Evolutionary conservation across 2,329 filamentous ascomycete species (phyloP).

Genomic region (Sclerotinia sclerotiorum): DNA sequence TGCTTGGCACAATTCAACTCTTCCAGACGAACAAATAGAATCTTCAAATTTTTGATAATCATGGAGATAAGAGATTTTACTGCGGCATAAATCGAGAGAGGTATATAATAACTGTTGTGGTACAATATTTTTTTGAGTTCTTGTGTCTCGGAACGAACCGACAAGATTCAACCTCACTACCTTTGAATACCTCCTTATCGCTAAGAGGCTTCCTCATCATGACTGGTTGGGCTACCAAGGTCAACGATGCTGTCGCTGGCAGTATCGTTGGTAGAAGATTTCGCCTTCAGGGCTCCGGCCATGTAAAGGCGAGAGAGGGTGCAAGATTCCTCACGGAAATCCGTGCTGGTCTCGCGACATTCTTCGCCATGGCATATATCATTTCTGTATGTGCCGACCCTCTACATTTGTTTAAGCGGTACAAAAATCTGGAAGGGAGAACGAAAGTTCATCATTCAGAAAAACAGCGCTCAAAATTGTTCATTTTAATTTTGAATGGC

Average conservation of each 20-base stretch:
- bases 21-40: constrained; percentile 15
- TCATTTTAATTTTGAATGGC: constrained; percentile 48
- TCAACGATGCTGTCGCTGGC: constrained; percentile 53
- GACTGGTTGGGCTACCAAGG: constrained; percentile 26
- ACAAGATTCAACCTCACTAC: not conserved
- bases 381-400: constrained; percentile 63
- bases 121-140: not conserved
- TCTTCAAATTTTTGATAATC: constrained; percentile 17
- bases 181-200: not conserved
- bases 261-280: constrained; percentile 72
- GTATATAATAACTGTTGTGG: constrained; percentile 15
- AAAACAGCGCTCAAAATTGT: not conserved
- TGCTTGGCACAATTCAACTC: constrained; percentile 12
- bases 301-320: constrained; percentile 56
- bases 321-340: constrained; percentile 81
- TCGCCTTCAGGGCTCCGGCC: constrained; percentile 76
- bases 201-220: constrained; percentile 1
- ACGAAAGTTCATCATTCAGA: not conserved
- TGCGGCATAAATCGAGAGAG: not conserved
- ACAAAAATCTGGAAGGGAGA: constrained; percentile 42
- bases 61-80: constrained; percentile 10
- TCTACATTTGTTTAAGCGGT: constrained; percentile 58
- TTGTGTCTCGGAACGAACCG: constrained; percentile 7
- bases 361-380: constrained; percentile 70
- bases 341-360: constrained; percentile 76